Evolutionary conservation across 2,329 filamentous ascomycete genomes (phyloP), one percentile per base, ranked within the genome.

Genomic region (Periconia digitata): DNA sequence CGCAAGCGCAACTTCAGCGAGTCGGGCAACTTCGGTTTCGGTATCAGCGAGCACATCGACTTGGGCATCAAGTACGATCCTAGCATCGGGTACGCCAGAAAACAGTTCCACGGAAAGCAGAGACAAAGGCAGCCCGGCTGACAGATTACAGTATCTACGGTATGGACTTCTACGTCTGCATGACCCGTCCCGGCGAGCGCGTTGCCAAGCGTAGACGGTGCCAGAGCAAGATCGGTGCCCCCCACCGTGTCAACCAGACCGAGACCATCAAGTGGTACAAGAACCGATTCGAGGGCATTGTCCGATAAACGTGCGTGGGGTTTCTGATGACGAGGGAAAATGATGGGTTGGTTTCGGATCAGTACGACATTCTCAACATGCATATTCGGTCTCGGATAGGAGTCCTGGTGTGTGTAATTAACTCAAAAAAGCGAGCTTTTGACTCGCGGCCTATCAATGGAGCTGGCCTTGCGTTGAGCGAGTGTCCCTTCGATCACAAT

Each of bases 111-210:
- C 4, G 8, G 10, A 32, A 15, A 32, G 4, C 12, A 32, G 37
- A 35, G 20, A 22, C 18, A 6, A 39, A 16, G 23, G 3, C n/a
- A 17, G 17, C 21, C 12, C 42, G 2, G 51, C 67, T 69, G 56
- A 70, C 61, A 40, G 16, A 36, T 47, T 15, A 37, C 53, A 69
- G 69, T 70, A 70, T 71, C 66, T 71, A 71, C 63, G 68, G 94
- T 77, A 99, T 99, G 94, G 94, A 99, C 83, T 99, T 99, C 83
- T 99, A 96, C 89, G 92, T 87, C 89, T 97, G 92, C 90, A 99
- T 99, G 94, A 96, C 91, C 83, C 92, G 94, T 73, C 94, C 92
- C 72, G 94, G 94, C 82, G 92, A 96, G 85, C 92, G 94, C 76
- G 90, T 99, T 75, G 88, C 90, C 76, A 92, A 91, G 83, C 91